Evolutionary conservation across 176 grass and related monocot species (phyloP).

Genomic region (bread wheat (Triticum aestivum)): DNA sequence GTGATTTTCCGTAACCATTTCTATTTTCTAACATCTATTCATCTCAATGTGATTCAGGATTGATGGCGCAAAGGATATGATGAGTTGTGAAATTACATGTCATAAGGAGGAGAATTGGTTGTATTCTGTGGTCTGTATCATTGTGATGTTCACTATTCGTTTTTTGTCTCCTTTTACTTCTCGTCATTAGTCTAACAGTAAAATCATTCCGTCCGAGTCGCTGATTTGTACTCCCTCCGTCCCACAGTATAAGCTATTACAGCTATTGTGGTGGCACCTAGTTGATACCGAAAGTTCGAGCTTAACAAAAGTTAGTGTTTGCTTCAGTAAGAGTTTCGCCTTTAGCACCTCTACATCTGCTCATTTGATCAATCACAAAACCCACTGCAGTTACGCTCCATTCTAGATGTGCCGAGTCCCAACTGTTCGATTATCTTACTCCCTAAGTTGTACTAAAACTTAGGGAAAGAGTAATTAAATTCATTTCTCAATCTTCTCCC

Average conservation of each 20-base stretch:
- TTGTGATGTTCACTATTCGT: not conserved
- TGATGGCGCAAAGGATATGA: constrained; percentile 20
- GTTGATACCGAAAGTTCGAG: not conserved
- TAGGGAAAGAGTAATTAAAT: too few relatives aligned
- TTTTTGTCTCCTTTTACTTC: not conserved
- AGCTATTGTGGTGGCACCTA: not conserved
- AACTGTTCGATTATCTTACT: not conserved
- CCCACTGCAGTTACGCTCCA: not conserved
- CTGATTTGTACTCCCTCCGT: not conserved
- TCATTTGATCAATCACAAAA: constrained; percentile 7
- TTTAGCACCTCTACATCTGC: not conserved
- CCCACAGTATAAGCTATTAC: not conserved
- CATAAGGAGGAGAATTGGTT: not conserved
- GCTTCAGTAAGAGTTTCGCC: constrained; percentile 7
- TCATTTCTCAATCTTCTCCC: too few relatives aligned
- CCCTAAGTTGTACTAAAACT: too few relatives aligned
- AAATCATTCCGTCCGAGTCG: constrained; percentile 8
- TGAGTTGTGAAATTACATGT: not conserved
- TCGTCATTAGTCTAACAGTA: constrained; percentile 15
- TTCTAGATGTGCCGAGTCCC: not conserved
- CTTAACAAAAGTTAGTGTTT: not conserved
- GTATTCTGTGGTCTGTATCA: not conserved
- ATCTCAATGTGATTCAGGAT: constrained; percentile 30
- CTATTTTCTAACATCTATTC: constrained; percentile 5
- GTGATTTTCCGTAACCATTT: not conserved